These are phyloP conservation scores for Gnaphalium uliginosum DNA, from an alignment of 129 eudicot species.

Conservation along the genomic window DNA sequence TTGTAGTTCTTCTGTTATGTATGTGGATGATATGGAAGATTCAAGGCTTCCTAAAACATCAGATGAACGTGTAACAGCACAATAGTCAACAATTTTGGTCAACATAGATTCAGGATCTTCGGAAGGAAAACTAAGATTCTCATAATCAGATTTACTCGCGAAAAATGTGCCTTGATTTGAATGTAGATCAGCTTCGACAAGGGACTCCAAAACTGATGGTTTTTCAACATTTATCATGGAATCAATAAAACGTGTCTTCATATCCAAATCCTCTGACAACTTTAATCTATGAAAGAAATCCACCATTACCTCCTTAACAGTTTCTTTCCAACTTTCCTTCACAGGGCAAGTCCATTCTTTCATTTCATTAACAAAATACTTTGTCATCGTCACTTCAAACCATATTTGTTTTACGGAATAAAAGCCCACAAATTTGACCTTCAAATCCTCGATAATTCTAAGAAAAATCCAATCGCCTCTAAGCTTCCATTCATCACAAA, in stretches of 20 bases:
- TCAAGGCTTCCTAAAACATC: constrained; percentile 12
- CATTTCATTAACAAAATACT: constrained; percentile 39
- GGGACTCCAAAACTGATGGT: constrained; percentile 11
- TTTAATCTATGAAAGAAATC: constrained; percentile 35
- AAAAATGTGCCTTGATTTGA: constrained; percentile 23
- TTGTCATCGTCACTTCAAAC: constrained; percentile 67
- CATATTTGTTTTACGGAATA: constrained; percentile 78
- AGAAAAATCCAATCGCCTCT: constrained; percentile 79
- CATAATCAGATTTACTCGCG: constrained; percentile 23
- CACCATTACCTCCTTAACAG: constrained; percentile 43
- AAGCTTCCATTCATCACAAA: constrained; percentile 53
- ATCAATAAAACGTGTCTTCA: constrained; percentile 33
- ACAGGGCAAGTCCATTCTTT: constrained; percentile 67
- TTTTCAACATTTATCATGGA: constrained; percentile 27
- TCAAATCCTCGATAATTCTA: constrained; percentile 54
- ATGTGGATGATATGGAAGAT: constrained; percentile 6
- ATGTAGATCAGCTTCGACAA: constrained; percentile 22
- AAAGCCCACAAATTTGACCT: constrained; percentile 37
- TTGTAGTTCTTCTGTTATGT: constrained; percentile 22
- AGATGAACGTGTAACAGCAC: constrained; percentile 2
- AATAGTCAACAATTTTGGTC: constrained; percentile 8
- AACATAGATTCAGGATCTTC: constrained; percentile 8
- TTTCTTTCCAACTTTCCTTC: constrained; percentile 52
- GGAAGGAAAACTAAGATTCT: constrained; percentile 8
- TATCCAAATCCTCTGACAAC: constrained; percentile 28